A percentile compares a stretch with the other conserved stretches of the same genome.
Conservation (phyloP, 352 stramenopile genomes). For the Stramenopiles sp. region DNA sequence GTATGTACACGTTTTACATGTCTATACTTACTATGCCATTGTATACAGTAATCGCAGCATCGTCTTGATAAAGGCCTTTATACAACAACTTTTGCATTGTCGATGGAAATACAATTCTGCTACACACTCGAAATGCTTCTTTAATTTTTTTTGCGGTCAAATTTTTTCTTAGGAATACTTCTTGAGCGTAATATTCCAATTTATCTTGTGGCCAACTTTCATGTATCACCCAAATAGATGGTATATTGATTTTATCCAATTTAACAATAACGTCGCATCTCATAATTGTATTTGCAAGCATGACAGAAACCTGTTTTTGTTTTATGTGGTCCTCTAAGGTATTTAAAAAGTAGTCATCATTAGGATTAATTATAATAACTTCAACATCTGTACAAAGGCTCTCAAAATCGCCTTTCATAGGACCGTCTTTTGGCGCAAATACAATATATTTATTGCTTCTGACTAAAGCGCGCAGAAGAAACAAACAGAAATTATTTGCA, state of each 20-base stretch:
- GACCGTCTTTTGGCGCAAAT: constrained; percentile 12
- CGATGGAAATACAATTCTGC: constrained; percentile 10
- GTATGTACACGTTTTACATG: too few relatives aligned
- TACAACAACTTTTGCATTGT: constrained; percentile 10
- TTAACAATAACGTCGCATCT: constrained; percentile 6
- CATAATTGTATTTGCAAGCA: constrained; percentile 14
- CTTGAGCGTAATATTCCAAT: constrained; percentile 11
- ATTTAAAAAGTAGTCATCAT: neutral
- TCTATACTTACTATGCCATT: too few relatives aligned
- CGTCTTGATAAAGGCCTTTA: neutral
- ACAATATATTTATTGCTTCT: constrained; percentile 5
- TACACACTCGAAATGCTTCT: neutral
- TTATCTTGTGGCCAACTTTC: constrained; percentile 13
- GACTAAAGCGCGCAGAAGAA: constrained; percentile 4
- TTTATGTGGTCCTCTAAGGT: neutral
- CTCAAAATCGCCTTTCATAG: constrained; percentile 11
- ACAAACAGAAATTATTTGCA: constrained; percentile 12
- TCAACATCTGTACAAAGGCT: neutral
- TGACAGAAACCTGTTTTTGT: neutral
- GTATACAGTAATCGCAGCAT: constrained; percentile 3
- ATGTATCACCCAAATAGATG: constrained; percentile 10
- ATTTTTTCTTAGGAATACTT: constrained; percentile 10
- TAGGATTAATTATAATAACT: neutral
- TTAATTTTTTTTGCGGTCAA: constrained; percentile 7
- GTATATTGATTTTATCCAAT: neutral